Conservation (phyloP, 2,329 filamentous ascomycete genomes). For the Trichoderma sp. region DNA sequence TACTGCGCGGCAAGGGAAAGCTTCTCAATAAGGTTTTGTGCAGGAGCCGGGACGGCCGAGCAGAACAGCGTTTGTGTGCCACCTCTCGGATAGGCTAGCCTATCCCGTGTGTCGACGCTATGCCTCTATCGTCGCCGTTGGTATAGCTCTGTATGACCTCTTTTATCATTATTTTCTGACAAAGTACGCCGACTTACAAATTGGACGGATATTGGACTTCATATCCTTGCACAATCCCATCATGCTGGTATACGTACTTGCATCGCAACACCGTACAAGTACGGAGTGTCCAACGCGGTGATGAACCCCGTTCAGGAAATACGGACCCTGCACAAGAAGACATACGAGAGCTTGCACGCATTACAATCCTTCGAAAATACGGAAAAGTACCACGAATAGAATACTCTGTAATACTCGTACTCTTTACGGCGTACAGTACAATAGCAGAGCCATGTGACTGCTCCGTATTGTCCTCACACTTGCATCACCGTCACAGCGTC, state of each 20-base stretch:
- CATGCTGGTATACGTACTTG: not conserved
- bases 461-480: not conserved
- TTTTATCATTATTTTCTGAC: not conserved
- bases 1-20: not conserved
- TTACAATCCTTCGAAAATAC: not conserved
- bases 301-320: not conserved
- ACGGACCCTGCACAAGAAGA: not conserved
- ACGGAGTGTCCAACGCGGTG: not conserved
- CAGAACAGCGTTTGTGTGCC: not conserved
- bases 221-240: not conserved
- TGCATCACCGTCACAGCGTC: not conserved
- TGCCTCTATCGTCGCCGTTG: not conserved
- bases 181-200: not conserved
- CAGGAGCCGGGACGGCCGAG: slow-evolving; percentile 12
- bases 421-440: not conserved
- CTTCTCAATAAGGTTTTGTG: slow-evolving; percentile 1
- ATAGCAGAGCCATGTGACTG: not conserved
- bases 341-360: not conserved
- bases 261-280: not conserved
- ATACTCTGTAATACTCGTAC: not conserved
- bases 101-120: not conserved
- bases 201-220: not conserved
- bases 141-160: not conserved
- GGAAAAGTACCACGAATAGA: not conserved
- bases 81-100: not conserved